Conservation (phyloP, 768 basidiomycete species). For the Lentinula aciculospora region DNA sequence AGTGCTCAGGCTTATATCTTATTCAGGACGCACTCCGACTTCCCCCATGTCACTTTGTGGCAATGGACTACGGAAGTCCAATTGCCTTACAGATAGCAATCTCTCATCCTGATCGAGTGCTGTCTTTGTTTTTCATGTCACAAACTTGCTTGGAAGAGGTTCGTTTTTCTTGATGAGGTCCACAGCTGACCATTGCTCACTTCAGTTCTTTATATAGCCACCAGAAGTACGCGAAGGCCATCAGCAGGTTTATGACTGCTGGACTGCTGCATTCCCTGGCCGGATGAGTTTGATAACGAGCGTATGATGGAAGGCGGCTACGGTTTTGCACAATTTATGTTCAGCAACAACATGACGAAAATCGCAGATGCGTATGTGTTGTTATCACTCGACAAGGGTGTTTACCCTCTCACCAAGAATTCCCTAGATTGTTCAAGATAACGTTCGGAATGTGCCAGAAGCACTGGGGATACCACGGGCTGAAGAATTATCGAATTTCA, state of each 20-base stretch:
- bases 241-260: conserved; percentile 12
- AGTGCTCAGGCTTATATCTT: background rate
- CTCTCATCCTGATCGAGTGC: background rate
- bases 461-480: background rate
- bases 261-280: conserved; percentile 6
- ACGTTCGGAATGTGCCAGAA: background rate
- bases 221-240: conserved; percentile 11
- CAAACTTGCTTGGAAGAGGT: background rate
- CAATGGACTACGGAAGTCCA: background rate
- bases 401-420: background rate
- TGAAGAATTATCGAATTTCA: background rate
- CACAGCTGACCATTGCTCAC: too few species aligned
- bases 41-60: background rate
- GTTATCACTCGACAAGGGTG: background rate
- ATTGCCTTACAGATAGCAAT: background rate
- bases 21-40: conserved; percentile 7
- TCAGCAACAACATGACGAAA: conserved; percentile 5
- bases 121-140: background rate
- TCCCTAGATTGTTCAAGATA: background rate
- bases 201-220: background rate
- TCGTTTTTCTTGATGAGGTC: too few species aligned
- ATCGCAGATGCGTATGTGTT: conserved; percentile 9
- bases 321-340: conserved; percentile 13
- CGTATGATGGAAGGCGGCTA: conserved; percentile 9
- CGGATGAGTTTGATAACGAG: conserved; percentile 1